Base-by-base conservation (phyloP, 768 basidiomycete genomes). In the Amanita fuliginea region DNA sequence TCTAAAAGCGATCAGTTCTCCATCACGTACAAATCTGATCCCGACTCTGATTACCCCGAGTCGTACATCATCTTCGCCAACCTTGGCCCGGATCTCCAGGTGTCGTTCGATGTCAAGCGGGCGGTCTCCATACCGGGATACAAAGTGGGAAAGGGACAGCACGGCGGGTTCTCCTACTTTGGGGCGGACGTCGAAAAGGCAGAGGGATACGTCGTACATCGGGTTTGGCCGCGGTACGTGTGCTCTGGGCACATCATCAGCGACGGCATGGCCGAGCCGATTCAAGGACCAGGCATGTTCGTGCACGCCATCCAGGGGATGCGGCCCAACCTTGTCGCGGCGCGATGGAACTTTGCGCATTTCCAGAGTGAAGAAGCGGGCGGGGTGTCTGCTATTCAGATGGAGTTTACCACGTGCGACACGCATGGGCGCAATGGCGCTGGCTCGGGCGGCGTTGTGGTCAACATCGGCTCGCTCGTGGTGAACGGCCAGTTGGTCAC, bases 251-350 rank as follows among this genome's bases (percentile, higher is more conserved):
- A 78, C 55, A 59, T 94, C 63, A 77, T 86, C 42, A 63, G 70
- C 54, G 75, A 80, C 28, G 88, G 87, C 39, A 66, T 77, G 51
- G 83, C 83, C 5, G 66, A 69, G 49, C 43, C 69, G 6, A 66
- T 79, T 48, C 63, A 75, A 28, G 87, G 86, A 39, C 68, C 75
- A 33, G 89, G 90, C 24, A 88, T 92, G 85, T 81, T 95, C 64
- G 76, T 94, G 16, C 89, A 95, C 64, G 95, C 95, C 40, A 96
- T 98, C 62, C 95, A 98, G 63, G 96, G 95, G 63, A 95, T 99
- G 91, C 79, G 92, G 6, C 93, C 95, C 43, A 88, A 99, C 66
- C 76, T 91, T 49, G 80, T 96, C 57, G 96, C 96, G 11, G 72
- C 88, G 16, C 68, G 85, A 7, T 99, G 96, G 96, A 97, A 98